Percentiles rank a stretch among this genome's conserved stretches.
These are phyloP conservation scores for Fragosphaeria purpurea DNA, from an alignment of 2,329 filamentous ascomycete species.

Conservation along the genomic window DNA sequence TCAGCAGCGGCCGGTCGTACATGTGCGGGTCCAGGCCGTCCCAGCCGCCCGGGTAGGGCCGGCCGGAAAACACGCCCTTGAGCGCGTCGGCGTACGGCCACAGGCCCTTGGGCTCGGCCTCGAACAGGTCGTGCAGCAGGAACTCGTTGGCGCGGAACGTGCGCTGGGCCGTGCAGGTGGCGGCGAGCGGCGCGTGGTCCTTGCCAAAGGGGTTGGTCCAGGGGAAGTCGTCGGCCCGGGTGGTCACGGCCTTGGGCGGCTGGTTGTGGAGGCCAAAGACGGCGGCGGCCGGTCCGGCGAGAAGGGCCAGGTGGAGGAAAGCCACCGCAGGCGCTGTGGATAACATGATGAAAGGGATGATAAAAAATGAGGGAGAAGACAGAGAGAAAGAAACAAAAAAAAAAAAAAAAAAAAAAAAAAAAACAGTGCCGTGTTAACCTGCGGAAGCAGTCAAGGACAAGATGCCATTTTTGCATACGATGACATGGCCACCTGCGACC, in stretches of 20 bases:
- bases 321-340: not conserved
- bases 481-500: too few relatives aligned
- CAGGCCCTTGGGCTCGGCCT: conserved; percentile 28
- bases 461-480: too few relatives aligned
- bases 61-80: conserved; percentile 28
- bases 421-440: too few relatives aligned
- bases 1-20: conserved; percentile 35
- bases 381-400: not conserved
- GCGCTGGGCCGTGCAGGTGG: conserved; percentile 24
- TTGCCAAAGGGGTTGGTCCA: conserved; percentile 31
- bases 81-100: conserved; percentile 29
- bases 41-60: conserved; percentile 42
- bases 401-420: not conserved
- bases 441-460: too few relatives aligned
- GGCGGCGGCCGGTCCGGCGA: conserved; percentile 16
- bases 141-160: conserved; percentile 31
- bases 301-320: conserved; percentile 14
- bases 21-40: conserved; percentile 41
- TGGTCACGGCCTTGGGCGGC: conserved; percentile 21
- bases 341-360: not conserved
- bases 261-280: conserved; percentile 13
- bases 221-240: conserved; percentile 28
- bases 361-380: not conserved
- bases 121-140: conserved; percentile 32
- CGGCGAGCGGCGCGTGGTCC: conserved; percentile 20